Evolutionary conservation across 208 protist species (phyloP).

Genomic region (Hexamita inflata): DNA sequence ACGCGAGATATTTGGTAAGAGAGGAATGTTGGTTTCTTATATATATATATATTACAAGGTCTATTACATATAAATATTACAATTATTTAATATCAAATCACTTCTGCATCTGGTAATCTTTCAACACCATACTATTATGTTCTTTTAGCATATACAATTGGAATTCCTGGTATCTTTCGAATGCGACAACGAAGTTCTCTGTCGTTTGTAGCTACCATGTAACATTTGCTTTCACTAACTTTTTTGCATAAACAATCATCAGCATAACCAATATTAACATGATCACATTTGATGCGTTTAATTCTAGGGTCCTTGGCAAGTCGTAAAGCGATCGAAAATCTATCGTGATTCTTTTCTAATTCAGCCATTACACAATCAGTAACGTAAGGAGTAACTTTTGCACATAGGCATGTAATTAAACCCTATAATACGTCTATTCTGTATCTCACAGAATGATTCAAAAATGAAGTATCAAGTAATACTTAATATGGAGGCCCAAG

Average conservation of each 20-base stretch:
- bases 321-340: slow-evolving; percentile 34
- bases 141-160: no score
- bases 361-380: slow-evolving; percentile 41
- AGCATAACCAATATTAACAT: slow-evolving; percentile 34
- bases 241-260: slow-evolving; percentile 37
- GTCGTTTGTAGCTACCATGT: slow-evolving; percentile 41
- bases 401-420: slow-evolving; percentile 35
- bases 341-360: slow-evolving; percentile 32
- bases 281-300: slow-evolving; percentile 31
- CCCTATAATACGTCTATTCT: slow-evolving; percentile 31
- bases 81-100: no score
- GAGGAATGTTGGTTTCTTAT: no score
- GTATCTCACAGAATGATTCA: slow-evolving; percentile 31
- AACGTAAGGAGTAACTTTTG: slow-evolving; percentile 36
- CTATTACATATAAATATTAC: no score
- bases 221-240: slow-evolving; percentile 19
- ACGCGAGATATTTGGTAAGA: no score
- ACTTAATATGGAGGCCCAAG: slow-evolving; percentile 38
- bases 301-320: slow-evolving; percentile 40
- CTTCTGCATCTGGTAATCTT: no score
- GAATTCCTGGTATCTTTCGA: slow-evolving; percentile 39
- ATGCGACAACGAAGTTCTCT: slow-evolving; percentile 30
- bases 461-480: slow-evolving; percentile 38
- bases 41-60: no score
- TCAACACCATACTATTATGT: no score